Percentiles rank a stretch among this genome's conserved stretches.
These are phyloP conservation scores for Neonectria punicea DNA, from an alignment of 2,329 filamentous ascomycete species.

Conservation along the genomic window DNA sequence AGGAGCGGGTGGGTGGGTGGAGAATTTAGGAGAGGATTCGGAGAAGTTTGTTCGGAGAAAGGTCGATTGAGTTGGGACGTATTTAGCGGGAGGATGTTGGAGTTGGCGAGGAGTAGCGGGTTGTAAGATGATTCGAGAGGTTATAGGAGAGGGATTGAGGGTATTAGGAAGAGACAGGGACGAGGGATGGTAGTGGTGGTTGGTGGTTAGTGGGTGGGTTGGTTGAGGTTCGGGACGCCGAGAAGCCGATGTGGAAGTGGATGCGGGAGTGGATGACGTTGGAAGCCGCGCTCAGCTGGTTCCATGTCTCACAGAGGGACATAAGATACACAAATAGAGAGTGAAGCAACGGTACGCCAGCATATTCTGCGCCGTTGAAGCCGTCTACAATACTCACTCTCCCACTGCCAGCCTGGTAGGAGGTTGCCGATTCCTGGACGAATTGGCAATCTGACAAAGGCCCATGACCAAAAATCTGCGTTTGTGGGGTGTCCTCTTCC, in stretches of 20 bases:
- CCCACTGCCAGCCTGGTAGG: too few species aligned
- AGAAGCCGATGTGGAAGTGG: neutral
- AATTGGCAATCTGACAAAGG: slow-evolving; percentile 26
- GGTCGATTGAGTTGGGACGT: neutral
- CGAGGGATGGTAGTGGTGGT: neutral
- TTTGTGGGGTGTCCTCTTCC: slow-evolving; percentile 19
- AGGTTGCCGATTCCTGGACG: neutral
- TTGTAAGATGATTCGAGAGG: neutral
- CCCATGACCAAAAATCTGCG: slow-evolving; percentile 19
- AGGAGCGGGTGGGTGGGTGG: neutral
- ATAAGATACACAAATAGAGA: too few species aligned
- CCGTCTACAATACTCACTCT: neutral
- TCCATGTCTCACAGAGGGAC: neutral
- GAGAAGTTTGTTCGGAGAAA: neutral
- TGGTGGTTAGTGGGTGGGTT: neutral
- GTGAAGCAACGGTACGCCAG: neutral
- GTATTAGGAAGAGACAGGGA: neutral
- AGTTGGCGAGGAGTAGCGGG: neutral
- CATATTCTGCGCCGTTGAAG: neutral
- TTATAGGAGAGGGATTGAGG: neutral
- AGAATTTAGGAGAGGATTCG: neutral
- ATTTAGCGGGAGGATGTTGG: neutral
- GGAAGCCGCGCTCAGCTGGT: neutral
- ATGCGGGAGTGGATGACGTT: neutral
- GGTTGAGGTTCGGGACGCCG: neutral